Percentiles rank a stretch among this genome's conserved stretches.
These are phyloP conservation scores for Phaseolus coccineus DNA, from an alignment of 331 rosid genomes.

Conservation along the genomic window DNA sequence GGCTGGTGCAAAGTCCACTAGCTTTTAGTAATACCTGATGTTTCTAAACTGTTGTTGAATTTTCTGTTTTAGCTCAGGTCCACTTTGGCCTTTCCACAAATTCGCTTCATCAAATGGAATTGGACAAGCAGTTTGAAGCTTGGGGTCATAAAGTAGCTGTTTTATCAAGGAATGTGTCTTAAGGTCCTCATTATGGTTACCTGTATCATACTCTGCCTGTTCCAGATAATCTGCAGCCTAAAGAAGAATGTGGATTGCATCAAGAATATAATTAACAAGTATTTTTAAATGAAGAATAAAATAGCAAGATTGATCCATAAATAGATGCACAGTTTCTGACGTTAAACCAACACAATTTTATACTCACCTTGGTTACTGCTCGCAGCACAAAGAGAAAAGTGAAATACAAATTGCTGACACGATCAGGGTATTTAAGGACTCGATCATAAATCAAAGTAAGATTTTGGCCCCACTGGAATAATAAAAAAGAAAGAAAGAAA, in stretches of 20 bases:
- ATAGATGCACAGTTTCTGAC: neutral
- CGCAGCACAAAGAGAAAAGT: slow-evolving; percentile 93
- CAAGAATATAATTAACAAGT: neutral
- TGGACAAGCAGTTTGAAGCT: slow-evolving; percentile 97
- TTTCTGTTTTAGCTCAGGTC: slow-evolving; percentile 91
- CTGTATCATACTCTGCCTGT: slow-evolving; percentile 92
- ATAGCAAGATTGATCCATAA: slow-evolving; percentile 26
- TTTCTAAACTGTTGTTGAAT: slow-evolving; percentile 95
- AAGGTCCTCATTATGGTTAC: slow-evolving; percentile 76
- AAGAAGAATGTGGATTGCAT: slow-evolving; percentile 43
- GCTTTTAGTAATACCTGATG: slow-evolving; percentile 66
- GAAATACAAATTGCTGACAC: slow-evolving; percentile 93
- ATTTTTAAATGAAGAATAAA: slow-evolving; percentile 13
- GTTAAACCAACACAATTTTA: slow-evolving; percentile 22
- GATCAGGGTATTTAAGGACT: slow-evolving; percentile 85
- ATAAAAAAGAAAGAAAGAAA: slow-evolving; percentile 14
- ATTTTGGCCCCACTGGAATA: slow-evolving; percentile 92
- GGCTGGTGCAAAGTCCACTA: slow-evolving; percentile 1
- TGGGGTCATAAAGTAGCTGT: slow-evolving; percentile 78
- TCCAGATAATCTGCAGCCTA: slow-evolving; percentile 94
- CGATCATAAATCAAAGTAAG: slow-evolving; percentile 80
- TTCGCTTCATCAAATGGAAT: slow-evolving; percentile 97
- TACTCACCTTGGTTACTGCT: slow-evolving; percentile 91
- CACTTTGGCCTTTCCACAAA: slow-evolving; percentile 95
- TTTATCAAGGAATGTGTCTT: slow-evolving; percentile 79